These are phyloP conservation scores for Populus nigra DNA, from an alignment of 345 rosid genomes.

Conservation along the genomic window DNA sequence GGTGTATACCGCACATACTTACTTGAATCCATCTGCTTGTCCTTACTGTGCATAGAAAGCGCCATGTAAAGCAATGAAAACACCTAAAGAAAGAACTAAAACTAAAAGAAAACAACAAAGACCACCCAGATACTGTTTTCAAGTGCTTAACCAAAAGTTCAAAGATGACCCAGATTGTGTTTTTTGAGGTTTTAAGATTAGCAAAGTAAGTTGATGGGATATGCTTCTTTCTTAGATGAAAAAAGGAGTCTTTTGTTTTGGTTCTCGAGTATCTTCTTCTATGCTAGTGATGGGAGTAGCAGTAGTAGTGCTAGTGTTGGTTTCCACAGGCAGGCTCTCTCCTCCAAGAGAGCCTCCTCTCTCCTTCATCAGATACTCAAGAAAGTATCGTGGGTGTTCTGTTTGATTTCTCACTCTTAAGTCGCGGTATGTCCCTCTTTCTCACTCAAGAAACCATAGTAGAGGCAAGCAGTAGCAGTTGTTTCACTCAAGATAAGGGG, in stretches of 20 bases:
- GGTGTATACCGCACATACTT: slow-evolving; percentile 76
- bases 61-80: slow-evolving; percentile 31
- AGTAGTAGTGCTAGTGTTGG: slow-evolving; percentile 6
- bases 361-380: slow-evolving; percentile 36
- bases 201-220: not conserved
- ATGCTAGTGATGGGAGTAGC: slow-evolving; percentile 4
- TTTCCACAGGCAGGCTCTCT: slow-evolving; percentile 51
- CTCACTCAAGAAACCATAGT: not conserved
- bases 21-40: slow-evolving; percentile 53
- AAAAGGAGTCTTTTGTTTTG: not conserved
- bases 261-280: slow-evolving; percentile 30
- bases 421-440: not conserved
- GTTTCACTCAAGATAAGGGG: not conserved
- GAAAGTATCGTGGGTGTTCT: not conserved
- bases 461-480: not conserved
- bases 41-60: slow-evolving; percentile 39
- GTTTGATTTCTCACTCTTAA: not conserved
- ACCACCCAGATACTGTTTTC: not conserved
- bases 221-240: too few relatives aligned
- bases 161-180: slow-evolving; percentile 3
- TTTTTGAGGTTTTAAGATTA: not conserved
- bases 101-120: not conserved
- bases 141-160: not conserved
- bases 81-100: not conserved
- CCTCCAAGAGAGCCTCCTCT: slow-evolving; percentile 56